phyloP scores from a whole-genome alignment of 1,139 yeast genomes.

The Arxiozyma heterogenica region DNA sequence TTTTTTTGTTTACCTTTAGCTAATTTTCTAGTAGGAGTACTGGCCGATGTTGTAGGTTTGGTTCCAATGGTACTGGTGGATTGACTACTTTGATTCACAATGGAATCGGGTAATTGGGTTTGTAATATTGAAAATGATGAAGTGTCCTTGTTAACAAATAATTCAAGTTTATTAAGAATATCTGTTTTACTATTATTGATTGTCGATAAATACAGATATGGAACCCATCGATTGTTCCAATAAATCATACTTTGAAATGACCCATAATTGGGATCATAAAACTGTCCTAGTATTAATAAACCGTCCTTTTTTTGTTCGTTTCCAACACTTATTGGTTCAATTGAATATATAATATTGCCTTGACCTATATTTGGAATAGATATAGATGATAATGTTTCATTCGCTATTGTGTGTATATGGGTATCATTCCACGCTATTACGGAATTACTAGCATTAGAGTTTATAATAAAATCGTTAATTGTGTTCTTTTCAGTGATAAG shows the following conservation, averaged over 20 bases:
- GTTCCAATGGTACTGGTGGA: not conserved
- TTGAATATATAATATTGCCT: constrained; percentile 6
- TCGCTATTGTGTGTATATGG: constrained; percentile 6
- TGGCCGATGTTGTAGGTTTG: constrained; percentile 21
- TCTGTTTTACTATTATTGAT: constrained; percentile 4
- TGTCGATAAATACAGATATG: constrained; percentile 39
- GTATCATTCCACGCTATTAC: constrained; percentile 20
- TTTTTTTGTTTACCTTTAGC: constrained; percentile 10
- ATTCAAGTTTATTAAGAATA: not conserved
- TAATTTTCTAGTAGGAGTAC: constrained; percentile 12
- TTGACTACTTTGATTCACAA: not conserved
- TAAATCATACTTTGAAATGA: constrained; percentile 56
- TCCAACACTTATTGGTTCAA: constrained; percentile 6
- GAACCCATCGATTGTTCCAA: constrained; percentile 66
- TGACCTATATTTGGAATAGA: constrained; percentile 8
- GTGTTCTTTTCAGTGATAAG: not conserved
- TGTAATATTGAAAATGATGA: constrained; percentile 28
- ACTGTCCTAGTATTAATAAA: constrained; percentile 37
- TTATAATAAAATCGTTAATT: constrained; percentile 8
- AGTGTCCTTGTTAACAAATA: constrained; percentile 33
- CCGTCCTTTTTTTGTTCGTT: constrained; percentile 2
- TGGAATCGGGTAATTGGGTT: constrained; percentile 10
- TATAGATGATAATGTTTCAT: constrained; percentile 12
- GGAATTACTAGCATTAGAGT: constrained; percentile 2
- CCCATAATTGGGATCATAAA: constrained; percentile 47